Evolutionary conservation across 2,329 filamentous ascomycete genomes (phyloP).

Genomic region (Pseudogymnoascus sp.): DNA sequence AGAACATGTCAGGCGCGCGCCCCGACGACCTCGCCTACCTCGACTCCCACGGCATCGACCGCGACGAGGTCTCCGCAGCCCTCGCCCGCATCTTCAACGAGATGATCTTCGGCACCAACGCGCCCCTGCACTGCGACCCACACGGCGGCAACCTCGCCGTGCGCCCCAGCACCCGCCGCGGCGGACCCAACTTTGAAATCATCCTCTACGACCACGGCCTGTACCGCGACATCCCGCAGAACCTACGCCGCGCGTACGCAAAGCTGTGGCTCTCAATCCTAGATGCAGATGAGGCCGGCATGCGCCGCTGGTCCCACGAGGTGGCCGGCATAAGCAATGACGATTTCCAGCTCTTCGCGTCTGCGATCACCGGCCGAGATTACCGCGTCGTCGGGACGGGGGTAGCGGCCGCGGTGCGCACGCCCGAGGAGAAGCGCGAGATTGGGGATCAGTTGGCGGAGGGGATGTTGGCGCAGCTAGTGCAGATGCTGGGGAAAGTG

Average conservation of each 20-base stretch:
- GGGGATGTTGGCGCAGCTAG: slow-evolving; percentile 79
- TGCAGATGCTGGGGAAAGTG: slow-evolving; percentile 80
- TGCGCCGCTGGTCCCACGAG: slow-evolving; percentile 83
- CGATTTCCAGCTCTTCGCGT: slow-evolving; percentile 91
- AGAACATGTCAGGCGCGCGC: slow-evolving; percentile 76
- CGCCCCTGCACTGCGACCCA: slow-evolving; percentile 91
- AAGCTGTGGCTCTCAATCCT: slow-evolving; percentile 97
- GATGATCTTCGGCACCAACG: slow-evolving; percentile 91
- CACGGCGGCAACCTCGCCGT: slow-evolving; percentile 96
- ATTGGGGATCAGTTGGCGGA: slow-evolving; percentile 80
- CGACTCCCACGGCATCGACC: slow-evolving; percentile 78
- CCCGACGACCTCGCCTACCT: slow-evolving; percentile 85
- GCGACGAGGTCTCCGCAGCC: slow-evolving; percentile 89
- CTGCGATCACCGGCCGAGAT: slow-evolving; percentile 90
- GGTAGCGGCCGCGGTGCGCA: slow-evolving; percentile 48
- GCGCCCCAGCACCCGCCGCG: slow-evolving; percentile 48
- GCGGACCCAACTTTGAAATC: slow-evolving; percentile 77
- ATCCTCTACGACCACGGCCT: slow-evolving; percentile 95
- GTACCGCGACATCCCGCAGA: slow-evolving; percentile 81
- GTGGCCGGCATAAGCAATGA: slow-evolving; percentile 83
- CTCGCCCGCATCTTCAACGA: slow-evolving; percentile 94
- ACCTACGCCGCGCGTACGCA: slow-evolving; percentile 77
- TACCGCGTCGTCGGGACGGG: slow-evolving; percentile 64
- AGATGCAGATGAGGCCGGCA: slow-evolving; percentile 73
- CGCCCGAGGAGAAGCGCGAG: slow-evolving; percentile 71